Base-by-base conservation (phyloP, 305 asterid genomes). In the Fraxinus albicans region DNA sequence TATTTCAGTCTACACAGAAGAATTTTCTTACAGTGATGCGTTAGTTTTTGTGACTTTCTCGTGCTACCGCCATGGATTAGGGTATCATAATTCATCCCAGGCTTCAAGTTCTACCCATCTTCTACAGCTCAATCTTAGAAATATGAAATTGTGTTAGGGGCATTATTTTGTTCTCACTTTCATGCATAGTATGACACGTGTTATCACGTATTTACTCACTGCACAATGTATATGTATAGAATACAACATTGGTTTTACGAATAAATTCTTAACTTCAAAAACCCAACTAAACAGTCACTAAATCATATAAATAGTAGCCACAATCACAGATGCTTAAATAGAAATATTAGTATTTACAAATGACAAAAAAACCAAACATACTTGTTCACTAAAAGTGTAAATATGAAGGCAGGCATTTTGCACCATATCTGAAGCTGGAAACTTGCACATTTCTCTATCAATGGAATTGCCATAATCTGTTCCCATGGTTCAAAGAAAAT, bases 61-160 rank as follows among this genome's bases (percentile, higher is more conserved):
- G 2, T 80, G 86, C 60, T 86, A 67, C 6, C 90, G 96, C 7
- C 94, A 92, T 78, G 96, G 97, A 3, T 84, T 93, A 19, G 95
- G 95, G 55, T 93, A 92, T 85, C 92, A 93, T 27, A 25, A 27
- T 83, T 67, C 81, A 0, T 70, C 74, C 79, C 86, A 82, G 29
- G 10, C 80, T 63, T 1, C 79, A 27, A 3, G 83, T 42, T 15
- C 85, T 29, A 76, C 79, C 74, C 79, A 55, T 23, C 81, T 79
- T 81, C 73, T 65, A 9, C 35, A 67, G 36, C 17, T 25, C 36
- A 67, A 67, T 8, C 73, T 8, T 10, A 25, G 73, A 67, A 25
- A 19, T 6, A 60, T 58, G 12, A n/a, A 17, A 10, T 4, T 4
- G 2, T 17, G 19, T 19, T n/a, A 38, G 44, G 44, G 44, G 44